Evolutionary conservation across 2,329 filamentous ascomycete genomes (phyloP), one percentile per base, ranked within the genome.

Genomic region (Xylaria sp.): DNA sequence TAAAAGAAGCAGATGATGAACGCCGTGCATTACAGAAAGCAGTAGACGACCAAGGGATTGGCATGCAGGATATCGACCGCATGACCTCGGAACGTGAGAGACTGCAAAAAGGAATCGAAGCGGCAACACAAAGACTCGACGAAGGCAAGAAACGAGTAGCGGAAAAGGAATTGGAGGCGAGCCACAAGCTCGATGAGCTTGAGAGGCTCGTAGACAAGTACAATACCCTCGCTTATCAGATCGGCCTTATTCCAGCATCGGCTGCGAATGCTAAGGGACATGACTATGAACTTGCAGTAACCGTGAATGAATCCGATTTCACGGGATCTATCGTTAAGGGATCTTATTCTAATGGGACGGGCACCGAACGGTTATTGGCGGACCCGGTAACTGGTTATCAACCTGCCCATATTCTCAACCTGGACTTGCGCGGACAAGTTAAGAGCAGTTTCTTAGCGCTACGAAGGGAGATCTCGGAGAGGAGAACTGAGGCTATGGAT

Each of bases 61-160:
- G 94, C 75, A 96, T 97, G 81, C 92, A 96, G 81, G 96, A 99
- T 86, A 98, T 99, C 77, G 96, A 99, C 85, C 93, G 96, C 79
- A 97, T 99, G 95, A 97, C 94, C 73, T 90, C 92, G 39, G 96
- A 99, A 79, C 90, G 94, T 60, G 96, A 99, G 75, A 90, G 96
- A 53, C 86, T 99, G n/a, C 93, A 97, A 71, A 94, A 91, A 74
- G 92, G 90, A 47, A 90, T 97, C 50, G 93, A 97, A 73, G 87
- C 90, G 1, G 92, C 93, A 0, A 85, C 88, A 5, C 85, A 87
- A 61, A 87, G 93, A 59, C 84, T 97, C 0, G 94, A 97, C 64
- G 96, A 98, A 69, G 87, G 91, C 9, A 96, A 96, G 82, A 90
- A 88, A 71, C 90, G 89, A 71, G 91, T 96, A 1, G 86, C 90